Base-by-base conservation (phyloP, 1,139 yeast species). In the Arxiozyma slooffiae region DNA sequence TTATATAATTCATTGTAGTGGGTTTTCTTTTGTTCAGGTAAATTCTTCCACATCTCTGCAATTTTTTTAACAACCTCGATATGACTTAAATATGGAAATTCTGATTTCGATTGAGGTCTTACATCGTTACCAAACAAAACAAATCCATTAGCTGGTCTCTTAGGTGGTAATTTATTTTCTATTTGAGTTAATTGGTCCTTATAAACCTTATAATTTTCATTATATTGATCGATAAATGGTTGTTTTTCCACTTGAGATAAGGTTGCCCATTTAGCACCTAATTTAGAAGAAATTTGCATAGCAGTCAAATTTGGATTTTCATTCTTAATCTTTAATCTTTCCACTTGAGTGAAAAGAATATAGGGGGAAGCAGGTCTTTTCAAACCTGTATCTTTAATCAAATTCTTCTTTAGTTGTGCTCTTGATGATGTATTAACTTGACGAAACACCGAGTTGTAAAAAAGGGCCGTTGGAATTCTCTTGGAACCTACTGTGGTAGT, bases 301-400 rank as follows among this genome's bases (percentile, higher is more conserved):
- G 55, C 49, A 4, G 53, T 42, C 4, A 51, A 42, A 9, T 48
- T 52, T 48, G 70, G 69, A 53, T 60, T 51, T 20, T 55, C 47
- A 3, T 48, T 42, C 9, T 38, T 26, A n/a, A 59, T 38, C 9
- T 47, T n/a, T 2, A 39, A 22, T 57, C 67, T 63, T 20, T 53
- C 47, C 4, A 52, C 52, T 2, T 47, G 48, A 30, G 50, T 52
- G 57, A 50, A 67, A 21, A 55, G 40, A 26, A 65, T 38, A 48
- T 57, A 67, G 5, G 60, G 53, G 17, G 58, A 49, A 5, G 55
- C 46, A 43, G 69, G 69, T 57, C 61, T 63, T 57, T 65, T 65
- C 52, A 67, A 66, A 7, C 61, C 63, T 41, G 30, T n/a, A 17
- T 41, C 44, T 26, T 41, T 41, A 7, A 41, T n/a, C 30, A 41